These are phyloP conservation scores for Adansonia madagascariensis DNA, from an alignment of 441 rosid genomes.

Conservation along the genomic window DNA sequence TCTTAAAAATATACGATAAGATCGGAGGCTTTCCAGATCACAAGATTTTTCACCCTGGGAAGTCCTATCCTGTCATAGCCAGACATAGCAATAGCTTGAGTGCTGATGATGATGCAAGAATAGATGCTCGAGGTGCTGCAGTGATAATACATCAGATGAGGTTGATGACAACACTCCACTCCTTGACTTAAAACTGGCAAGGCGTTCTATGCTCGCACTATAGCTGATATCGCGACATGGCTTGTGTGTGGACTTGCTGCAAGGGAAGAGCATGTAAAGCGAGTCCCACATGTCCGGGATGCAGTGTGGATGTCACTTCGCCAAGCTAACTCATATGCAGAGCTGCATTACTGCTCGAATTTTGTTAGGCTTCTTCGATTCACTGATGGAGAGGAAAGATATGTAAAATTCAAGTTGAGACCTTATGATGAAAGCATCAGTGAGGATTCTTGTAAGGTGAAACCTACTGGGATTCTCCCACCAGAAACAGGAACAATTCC, in stretches of 20 bases:
- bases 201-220: constrained; percentile 70
- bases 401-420: constrained; percentile 63
- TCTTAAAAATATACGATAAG: constrained; percentile 45
- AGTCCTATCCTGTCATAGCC: constrained; percentile 49
- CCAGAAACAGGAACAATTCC: constrained; percentile 85
- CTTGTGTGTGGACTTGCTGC: constrained; percentile 71
- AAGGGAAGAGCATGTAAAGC: constrained; percentile 62
- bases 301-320: constrained; percentile 80
- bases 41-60: constrained; percentile 55
- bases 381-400: constrained; percentile 61
- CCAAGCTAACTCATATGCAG: constrained; percentile 49
- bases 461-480: constrained; percentile 65
- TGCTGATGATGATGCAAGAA: constrained; percentile 74
- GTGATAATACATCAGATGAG: constrained; percentile 51
- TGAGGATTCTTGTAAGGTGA: constrained; percentile 67
- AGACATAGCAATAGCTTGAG: constrained; percentile 77
- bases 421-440: constrained; percentile 46
- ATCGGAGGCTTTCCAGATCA: constrained; percentile 56
- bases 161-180: constrained; percentile 32
- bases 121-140: constrained; percentile 69
- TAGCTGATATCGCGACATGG: constrained; percentile 75
- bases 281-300: constrained; percentile 61
- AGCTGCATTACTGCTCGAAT: constrained; percentile 69
- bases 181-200: constrained; percentile 72
- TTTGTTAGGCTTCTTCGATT: constrained; percentile 61